Percentiles rank a stretch among this genome's conserved stretches.
Conservation (phyloP, 1,284 basidiomycete species). For the Mrakiaceae sp. region DNA sequence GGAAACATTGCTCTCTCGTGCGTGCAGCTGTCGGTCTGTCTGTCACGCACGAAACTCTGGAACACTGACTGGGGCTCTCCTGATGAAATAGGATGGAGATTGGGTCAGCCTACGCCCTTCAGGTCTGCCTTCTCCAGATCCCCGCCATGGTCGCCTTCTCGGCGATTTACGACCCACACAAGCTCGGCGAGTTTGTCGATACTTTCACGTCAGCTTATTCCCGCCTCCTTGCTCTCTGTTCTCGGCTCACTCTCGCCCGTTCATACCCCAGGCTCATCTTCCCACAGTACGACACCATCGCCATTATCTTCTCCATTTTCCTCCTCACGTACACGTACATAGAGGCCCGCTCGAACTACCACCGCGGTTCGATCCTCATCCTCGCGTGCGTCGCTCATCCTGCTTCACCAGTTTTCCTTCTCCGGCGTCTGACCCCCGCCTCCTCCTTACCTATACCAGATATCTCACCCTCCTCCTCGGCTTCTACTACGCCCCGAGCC, state of each 20-base stretch:
- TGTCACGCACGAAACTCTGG: neutral
- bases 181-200: slow-evolving; percentile 68
- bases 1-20: slow-evolving; percentile 95
- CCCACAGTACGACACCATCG: slow-evolving; percentile 96
- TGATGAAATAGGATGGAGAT: slow-evolving; percentile 84
- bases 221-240: neutral
- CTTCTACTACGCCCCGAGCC: slow-evolving; percentile 57
- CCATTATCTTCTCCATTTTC: slow-evolving; percentile 89
- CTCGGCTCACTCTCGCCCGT: slow-evolving; percentile 9
- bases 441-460: slow-evolving; percentile 32
- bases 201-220: slow-evolving; percentile 49
- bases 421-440: neutral
- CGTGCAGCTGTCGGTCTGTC: slow-evolving; percentile 21
- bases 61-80: neutral
- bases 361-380: slow-evolving; percentile 83
- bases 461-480: slow-evolving; percentile 68
- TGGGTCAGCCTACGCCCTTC: slow-evolving; percentile 94
- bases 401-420: neutral
- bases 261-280: slow-evolving; percentile 66
- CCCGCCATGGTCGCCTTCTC: slow-evolving; percentile 99
- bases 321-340: slow-evolving; percentile 98
- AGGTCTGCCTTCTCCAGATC: slow-evolving; percentile 95
- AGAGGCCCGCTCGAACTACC: slow-evolving; percentile 94
- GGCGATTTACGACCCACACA: slow-evolving; percentile 74
- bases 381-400: slow-evolving; percentile 49